Evolutionary conservation across 176 grass and related monocot genomes (phyloP).

Genomic region (Chloris gayana): DNA sequence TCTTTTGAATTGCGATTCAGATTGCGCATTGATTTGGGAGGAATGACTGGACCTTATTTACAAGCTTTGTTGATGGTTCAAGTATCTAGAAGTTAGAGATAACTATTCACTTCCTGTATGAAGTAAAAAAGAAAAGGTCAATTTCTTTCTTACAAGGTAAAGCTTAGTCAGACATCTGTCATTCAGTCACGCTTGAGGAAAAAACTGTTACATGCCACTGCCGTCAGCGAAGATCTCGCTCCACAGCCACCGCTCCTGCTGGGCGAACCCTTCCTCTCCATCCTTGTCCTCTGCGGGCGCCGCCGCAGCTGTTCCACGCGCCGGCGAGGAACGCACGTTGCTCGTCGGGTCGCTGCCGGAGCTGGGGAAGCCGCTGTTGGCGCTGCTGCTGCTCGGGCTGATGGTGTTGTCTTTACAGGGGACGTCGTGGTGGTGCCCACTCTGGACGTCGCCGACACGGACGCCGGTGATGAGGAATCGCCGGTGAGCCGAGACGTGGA

Average conservation of each 20-base stretch:
- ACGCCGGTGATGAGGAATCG: slow-evolving; percentile 85
- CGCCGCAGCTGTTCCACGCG: too few species aligned
- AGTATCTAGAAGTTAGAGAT: background rate
- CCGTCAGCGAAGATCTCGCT: slow-evolving; percentile 44
- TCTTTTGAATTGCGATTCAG: background rate
- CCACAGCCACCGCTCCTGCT: slow-evolving; percentile 52
- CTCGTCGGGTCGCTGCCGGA: background rate
- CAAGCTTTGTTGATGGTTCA: background rate
- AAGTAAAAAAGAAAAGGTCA: background rate
- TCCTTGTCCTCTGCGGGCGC: background rate
- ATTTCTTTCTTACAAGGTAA: background rate
- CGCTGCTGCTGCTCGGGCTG: slow-evolving; percentile 48
- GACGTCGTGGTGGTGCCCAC: background rate
- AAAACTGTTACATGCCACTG: slow-evolving; percentile 40
- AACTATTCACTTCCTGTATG: background rate
- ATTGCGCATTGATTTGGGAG: background rate
- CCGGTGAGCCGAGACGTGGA: slow-evolving; percentile 51
- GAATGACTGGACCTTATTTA: background rate
- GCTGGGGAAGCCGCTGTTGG: slow-evolving; percentile 34
- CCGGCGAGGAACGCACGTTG: background rate
- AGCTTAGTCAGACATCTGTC: background rate
- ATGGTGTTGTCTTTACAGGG: slow-evolving; percentile 37
- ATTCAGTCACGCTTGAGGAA: slow-evolving; percentile 51
- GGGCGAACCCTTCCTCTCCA: background rate
- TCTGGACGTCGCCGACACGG: slow-evolving; percentile 37